Base-by-base conservation (phyloP, 192 early-diverging fungal species). In the Coemansia sp. region DNA sequence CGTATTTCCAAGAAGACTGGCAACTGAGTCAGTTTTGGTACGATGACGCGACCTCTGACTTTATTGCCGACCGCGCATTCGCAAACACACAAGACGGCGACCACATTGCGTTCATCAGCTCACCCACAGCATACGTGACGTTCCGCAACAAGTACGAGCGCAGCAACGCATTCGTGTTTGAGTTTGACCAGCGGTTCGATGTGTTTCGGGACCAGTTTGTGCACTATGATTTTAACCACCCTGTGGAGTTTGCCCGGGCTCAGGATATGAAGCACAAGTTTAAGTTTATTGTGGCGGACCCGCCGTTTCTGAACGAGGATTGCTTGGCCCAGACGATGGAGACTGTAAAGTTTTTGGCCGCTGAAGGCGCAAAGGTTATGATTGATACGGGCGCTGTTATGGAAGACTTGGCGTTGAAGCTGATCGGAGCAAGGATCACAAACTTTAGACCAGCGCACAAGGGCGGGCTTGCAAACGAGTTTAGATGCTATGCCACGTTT, bases 1-100 rank as follows among this genome's bases (percentile, higher is more conserved):
- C 80, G 16, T 76, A 72, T 43, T 93, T 92, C 77, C 83, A 82
- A 27, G 91, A 93, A 66, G 90, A 93, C 73, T 92, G 92, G 92
- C 90, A 93, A 72, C 68, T 87, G 52, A 80, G 75, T 26, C 83
- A 87, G 61, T 82, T 83, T 51, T 85, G 67, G 87, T 87, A 87
- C 61, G 70, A 76, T 62, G 74, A 81, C 35, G 72, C 67, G 1
- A 88, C 86, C 1, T 74, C 82, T 7, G 47, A 74, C 5, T 75
- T 70, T 41, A 43, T 88, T 12, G 84, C 85, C n/a, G 62, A 54
- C 2, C 79, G 83, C 21, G 82, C 82, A 11, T 54, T 84, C 25
- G 72, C 74, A 29, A 62, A 71, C 41, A 86, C 86, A 6, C 21
- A 68, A 6, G 39, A 62, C 4, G 72, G 71, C 22, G 68, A 74